phyloP scores from a whole-genome alignment of 129 eudicot genomes.

The Pseudognaphalium luteoalbum region DNA sequence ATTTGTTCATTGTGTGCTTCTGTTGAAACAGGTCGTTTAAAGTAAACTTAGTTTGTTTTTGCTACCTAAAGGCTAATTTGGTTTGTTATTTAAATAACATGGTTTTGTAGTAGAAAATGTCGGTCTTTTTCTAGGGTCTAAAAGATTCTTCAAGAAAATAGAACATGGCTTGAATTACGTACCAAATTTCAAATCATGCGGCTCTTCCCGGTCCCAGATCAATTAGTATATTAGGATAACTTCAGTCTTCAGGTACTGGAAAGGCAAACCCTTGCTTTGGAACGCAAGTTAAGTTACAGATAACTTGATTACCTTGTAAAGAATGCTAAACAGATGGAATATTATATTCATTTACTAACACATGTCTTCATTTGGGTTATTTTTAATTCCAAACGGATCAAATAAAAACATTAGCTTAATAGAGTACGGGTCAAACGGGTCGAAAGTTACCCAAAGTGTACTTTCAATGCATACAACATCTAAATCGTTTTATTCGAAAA shows the following conservation, averaged over 20 bases:
- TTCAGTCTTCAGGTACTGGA: neutral
- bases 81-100: neutral
- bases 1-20: neutral
- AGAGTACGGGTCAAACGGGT: neutral
- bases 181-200: conserved; percentile 1
- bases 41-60: too few relatives aligned
- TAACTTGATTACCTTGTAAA: neutral
- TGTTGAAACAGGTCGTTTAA: neutral
- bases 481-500: too few relatives aligned
- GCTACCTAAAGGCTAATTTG: neutral
- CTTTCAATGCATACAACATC: too few relatives aligned
- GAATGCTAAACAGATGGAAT: neutral
- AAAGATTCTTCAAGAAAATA: conserved; percentile 19
- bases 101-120: conserved; percentile 9
- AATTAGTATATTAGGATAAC: neutral
- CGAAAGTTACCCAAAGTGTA: too few relatives aligned
- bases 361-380: neutral
- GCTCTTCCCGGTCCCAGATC: conserved; percentile 4
- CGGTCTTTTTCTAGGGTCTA: conserved; percentile 10
- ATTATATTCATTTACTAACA: neutral
- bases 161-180: conserved; percentile 18
- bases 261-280: neutral
- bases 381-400: neutral
- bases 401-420: neutral
- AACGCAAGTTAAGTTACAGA: neutral